Percentiles rank a stretch among this genome's conserved stretches.
phyloP scores from a whole-genome alignment of 1,284 basidiomycete genomes.

The Moesziomyces sp. region DNA sequence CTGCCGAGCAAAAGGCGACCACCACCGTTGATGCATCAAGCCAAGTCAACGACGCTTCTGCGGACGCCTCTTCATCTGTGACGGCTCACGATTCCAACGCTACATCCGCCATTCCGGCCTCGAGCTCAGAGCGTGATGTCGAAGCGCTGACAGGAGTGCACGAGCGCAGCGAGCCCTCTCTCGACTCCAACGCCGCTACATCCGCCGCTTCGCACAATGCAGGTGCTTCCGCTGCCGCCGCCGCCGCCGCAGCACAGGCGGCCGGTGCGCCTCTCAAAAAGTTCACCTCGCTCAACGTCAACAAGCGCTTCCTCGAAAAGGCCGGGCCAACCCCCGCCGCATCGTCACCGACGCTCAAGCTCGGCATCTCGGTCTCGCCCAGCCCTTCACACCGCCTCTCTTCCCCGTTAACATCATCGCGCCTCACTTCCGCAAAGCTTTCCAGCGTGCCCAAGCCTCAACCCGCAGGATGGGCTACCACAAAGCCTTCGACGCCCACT shows the following conservation, averaged over 20 bases:
- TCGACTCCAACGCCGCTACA: conserved; percentile 1
- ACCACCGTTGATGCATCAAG: conserved; percentile 3
- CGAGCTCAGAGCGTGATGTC: conserved; percentile 33
- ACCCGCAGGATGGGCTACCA: conserved; percentile 47
- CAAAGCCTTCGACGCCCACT: conserved; percentile 25
- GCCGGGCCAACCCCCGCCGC: conserved; percentile 44
- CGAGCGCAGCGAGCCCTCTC: conserved; percentile 7
- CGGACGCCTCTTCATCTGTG: not conserved
- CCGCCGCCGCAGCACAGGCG: conserved; percentile 15
- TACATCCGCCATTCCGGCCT: conserved; percentile 12
- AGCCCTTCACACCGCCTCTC: conserved; percentile 39
- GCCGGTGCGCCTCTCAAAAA: conserved; percentile 46
- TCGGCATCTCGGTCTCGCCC: conserved; percentile 34
- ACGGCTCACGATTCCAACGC: conserved; percentile 3
- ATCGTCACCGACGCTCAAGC: conserved; percentile 31
- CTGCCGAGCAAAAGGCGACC: conserved; percentile 10
- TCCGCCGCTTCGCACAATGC: conserved; percentile 3
- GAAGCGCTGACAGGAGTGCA: conserved; percentile 36
- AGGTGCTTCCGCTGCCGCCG: conserved; percentile 4
- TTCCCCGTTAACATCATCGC: conserved; percentile 33
- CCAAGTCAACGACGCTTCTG: not conserved
- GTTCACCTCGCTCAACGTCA: conserved; percentile 64
- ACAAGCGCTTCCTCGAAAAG: conserved; percentile 65
- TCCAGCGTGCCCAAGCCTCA: conserved; percentile 51
- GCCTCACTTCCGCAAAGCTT: conserved; percentile 48